A percentile compares a stretch with the other conserved stretches of the same genome.
phyloP scores from a whole-genome alignment of 352 stramenopile species.

The Phytophthora tubulina region DNA sequence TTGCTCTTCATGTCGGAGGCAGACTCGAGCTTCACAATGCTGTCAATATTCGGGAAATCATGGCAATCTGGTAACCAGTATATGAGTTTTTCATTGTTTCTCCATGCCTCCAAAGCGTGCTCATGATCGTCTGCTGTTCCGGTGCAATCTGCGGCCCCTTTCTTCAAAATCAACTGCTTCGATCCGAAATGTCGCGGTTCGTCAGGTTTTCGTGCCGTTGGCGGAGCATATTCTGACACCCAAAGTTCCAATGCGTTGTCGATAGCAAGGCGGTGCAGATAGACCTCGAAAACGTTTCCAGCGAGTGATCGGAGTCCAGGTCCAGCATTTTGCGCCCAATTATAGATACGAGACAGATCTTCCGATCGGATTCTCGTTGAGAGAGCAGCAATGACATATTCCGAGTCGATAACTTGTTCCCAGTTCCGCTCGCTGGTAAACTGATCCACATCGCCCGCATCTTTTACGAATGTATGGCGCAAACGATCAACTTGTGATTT shows the following conservation, averaged over 20 bases:
- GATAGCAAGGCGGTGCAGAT: constrained; percentile 9
- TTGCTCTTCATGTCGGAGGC: constrained; percentile 10
- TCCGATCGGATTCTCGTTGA: constrained; percentile 6
- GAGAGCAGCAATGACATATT: constrained; percentile 21
- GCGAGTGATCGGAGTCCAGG: not conserved
- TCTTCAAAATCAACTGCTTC: constrained; percentile 19
- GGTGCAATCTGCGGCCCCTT: constrained; percentile 18
- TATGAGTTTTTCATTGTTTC: constrained; percentile 18
- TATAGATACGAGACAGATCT: not conserved
- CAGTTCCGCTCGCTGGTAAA: constrained; percentile 13
- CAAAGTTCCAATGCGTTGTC: constrained; percentile 23
- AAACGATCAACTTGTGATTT: constrained; percentile 26
- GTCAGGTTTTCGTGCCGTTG: constrained; percentile 10
- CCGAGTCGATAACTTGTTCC: constrained; percentile 24
- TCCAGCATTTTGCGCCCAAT: not conserved
- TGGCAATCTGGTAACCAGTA: constrained; percentile 36
- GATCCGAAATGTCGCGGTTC: not conserved
- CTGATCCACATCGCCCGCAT: not conserved
- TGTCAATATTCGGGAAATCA: constrained; percentile 36
- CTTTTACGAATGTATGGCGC: constrained; percentile 24
- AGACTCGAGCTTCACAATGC: constrained; percentile 29
- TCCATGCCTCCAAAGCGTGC: constrained; percentile 12
- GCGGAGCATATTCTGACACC: constrained; percentile 21
- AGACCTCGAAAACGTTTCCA: constrained; percentile 3
- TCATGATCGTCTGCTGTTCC: constrained; percentile 21